Conservation (phyloP, 371 early-diverging fungal species). For the Rhizoclosmatium hyalinum region DNA sequence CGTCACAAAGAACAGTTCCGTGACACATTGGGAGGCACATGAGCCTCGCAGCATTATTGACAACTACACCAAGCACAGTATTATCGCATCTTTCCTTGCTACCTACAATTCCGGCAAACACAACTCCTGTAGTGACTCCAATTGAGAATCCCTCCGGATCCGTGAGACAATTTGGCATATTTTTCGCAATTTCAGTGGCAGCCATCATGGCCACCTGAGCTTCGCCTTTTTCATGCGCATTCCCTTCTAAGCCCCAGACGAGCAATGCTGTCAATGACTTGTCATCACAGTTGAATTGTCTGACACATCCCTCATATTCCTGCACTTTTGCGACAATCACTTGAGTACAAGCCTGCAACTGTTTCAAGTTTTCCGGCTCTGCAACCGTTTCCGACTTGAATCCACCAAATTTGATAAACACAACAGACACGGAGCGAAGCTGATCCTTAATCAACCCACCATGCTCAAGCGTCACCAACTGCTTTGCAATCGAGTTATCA, state of each 20-base stretch:
- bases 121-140: constrained; percentile 30
- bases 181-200: constrained; percentile 25
- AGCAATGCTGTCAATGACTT: constrained; percentile 38
- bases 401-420: constrained; percentile 23
- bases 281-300: constrained; percentile 47
- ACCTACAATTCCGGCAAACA: constrained; percentile 34
- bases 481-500: constrained; percentile 16
- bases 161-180: constrained; percentile 11
- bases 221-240: constrained; percentile 41
- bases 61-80: constrained; percentile 25
- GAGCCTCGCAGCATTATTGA: constrained; percentile 31
- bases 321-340: constrained; percentile 21
- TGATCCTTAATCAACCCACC: constrained; percentile 12
- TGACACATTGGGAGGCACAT: constrained; percentile 27
- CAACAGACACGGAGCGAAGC: constrained; percentile 18
- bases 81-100: neutral
- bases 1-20: constrained; percentile 29
- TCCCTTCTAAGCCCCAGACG: constrained; percentile 41
- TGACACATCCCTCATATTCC: constrained; percentile 33
- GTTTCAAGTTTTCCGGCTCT: constrained; percentile 8
- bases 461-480: neutral
- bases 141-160: constrained; percentile 19
- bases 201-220: constrained; percentile 25
- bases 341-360: constrained; percentile 21
- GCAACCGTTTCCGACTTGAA: constrained; percentile 10